Evolutionary conservation across 805 yeast genomes (phyloP), one percentile per base, ranked within the genome.

Genomic region (Ascoidea rubescens): DNA sequence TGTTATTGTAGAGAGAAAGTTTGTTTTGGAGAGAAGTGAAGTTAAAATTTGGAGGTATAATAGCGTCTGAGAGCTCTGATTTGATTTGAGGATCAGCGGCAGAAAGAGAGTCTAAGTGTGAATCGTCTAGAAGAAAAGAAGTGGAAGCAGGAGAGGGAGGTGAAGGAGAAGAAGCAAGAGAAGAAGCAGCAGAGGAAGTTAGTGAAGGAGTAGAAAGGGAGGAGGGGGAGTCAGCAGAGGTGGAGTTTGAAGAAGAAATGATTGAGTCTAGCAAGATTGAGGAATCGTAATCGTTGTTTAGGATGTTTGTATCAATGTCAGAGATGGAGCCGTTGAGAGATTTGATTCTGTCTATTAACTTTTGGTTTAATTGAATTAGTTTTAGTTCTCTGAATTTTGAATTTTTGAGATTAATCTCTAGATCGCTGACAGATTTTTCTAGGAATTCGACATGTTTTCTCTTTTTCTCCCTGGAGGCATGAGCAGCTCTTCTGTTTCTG

Each of bases 401-500:
- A 21, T 33, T 7, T 30, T 49, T 49, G 45, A 55, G 50, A 46
- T 52, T 55, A 44, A 8, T 47, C 45, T 67, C 66, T 62, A 67
- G 59, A 32, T 66, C 56, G 4, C 57, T 53, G 52, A 69, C 67
- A 50, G 66, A 66, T 45, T 71, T 66, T 67, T 91, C 97, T 58
- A 93, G 74, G 56, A 78, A 80, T 67, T 89, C 96, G 53, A 93
- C 84, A 64, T 91, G 96, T 63, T 82, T 79, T 64, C 98, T 79
- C 77, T 91, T 91, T 78, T 91, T 90, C 64, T 93, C 99, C 58
- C 99, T 79, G 32, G 96, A 87, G 51, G 96, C 96, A 66, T 91
- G 98, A 49, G 99, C 99, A 14, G 98, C 98, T 64, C 91, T 84
- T 63, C 98, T 79, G 68, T 91, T 91, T 65, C 99, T 78, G 60